A percentile compares a stretch with the other conserved stretches of the same genome.
Evolutionary conservation across 495 filamentous ascomycete genomes (phyloP).

Genomic region (Endocarpon pusillum): DNA sequence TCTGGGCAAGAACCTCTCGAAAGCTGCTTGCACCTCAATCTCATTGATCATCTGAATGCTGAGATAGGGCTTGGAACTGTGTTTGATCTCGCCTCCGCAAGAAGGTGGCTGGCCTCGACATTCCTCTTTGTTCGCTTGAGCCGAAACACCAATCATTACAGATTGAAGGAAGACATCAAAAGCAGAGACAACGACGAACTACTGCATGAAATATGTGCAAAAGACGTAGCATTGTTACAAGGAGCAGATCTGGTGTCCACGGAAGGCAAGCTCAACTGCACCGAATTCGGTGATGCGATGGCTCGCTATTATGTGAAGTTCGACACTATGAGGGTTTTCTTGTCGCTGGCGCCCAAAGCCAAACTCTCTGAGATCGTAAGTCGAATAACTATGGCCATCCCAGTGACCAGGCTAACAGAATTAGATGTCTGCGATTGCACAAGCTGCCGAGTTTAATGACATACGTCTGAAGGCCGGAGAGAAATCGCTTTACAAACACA

Average conservation of each 20-base stretch:
- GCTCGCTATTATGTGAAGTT: conserved; percentile 86
- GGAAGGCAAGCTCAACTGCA: conserved; percentile 38
- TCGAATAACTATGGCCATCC: conserved; percentile 1
- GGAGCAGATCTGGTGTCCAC: conserved; percentile 38
- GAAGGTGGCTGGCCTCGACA: conserved; percentile 68
- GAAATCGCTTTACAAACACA: conserved; percentile 57
- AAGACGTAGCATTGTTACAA: conserved; percentile 54
- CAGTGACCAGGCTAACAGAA: conserved; percentile 15
- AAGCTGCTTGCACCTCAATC: conserved; percentile 70
- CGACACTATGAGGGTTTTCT: conserved; percentile 65
- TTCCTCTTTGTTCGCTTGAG: conserved; percentile 75
- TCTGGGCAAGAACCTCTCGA: conserved; percentile 72
- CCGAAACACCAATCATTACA: conserved; percentile 66
- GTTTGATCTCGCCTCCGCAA: conserved; percentile 48
- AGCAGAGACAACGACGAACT: conserved; percentile 42
- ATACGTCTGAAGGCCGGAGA: conserved; percentile 60
- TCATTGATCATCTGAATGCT: conserved; percentile 88
- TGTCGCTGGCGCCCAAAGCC: conserved; percentile 42
- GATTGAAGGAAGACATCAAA: conserved; percentile 41
- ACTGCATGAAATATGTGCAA: conserved; percentile 66
- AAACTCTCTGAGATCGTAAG: conserved; percentile 57
- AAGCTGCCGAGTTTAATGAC: conserved; percentile 66
- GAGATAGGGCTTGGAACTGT: conserved; percentile 81
- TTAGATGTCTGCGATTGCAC: conserved; percentile 46
- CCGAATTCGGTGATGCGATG: conserved; percentile 78